Conservation (phyloP, 1,139 yeast species). For the Ogataea hybrid region DNA sequence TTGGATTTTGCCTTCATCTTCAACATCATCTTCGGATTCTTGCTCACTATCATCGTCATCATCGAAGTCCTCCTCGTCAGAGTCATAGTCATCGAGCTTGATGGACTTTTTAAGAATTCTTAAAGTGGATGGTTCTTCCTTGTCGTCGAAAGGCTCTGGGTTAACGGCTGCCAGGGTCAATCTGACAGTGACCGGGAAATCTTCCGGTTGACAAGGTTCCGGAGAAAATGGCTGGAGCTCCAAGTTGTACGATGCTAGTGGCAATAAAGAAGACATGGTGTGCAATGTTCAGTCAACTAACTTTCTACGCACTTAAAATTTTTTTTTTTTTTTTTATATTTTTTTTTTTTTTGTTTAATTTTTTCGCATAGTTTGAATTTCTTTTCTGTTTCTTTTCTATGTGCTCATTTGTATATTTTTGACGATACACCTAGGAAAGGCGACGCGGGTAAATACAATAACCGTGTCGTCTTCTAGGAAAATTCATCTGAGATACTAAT, state of each 20-base stretch:
- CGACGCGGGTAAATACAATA: too few relatives aligned
- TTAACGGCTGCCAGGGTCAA: slow-evolving; percentile 95
- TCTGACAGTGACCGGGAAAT: slow-evolving; percentile 85
- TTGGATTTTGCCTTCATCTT: slow-evolving; percentile 40
- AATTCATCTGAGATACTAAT: too few relatives aligned
- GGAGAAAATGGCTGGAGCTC: slow-evolving; percentile 85
- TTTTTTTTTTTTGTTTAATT: too few relatives aligned
- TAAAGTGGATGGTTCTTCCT: slow-evolving; percentile 80
- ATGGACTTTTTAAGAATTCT: slow-evolving; percentile 76
- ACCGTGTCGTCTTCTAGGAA: too few relatives aligned
- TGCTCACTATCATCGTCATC: slow-evolving; percentile 46
- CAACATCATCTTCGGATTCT: slow-evolving; percentile 50
- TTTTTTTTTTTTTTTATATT: slow-evolving; percentile 2
- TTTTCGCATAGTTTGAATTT: neutral
- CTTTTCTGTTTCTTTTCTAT: neutral
- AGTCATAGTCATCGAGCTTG: slow-evolving; percentile 47
- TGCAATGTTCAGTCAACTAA: neutral
- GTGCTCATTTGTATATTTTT: too few relatives aligned
- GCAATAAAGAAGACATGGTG: slow-evolving; percentile 66
- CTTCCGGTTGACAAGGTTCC: slow-evolving; percentile 81
- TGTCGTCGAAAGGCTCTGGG: slow-evolving; percentile 79
- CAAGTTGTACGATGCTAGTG: slow-evolving; percentile 82
- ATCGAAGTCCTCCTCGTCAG: slow-evolving; percentile 32
- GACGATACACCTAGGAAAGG: too few relatives aligned
- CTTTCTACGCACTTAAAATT: neutral